phyloP scores from a whole-genome alignment of 192 early-diverging fungal species.

The Piromyces sp. region DNA sequence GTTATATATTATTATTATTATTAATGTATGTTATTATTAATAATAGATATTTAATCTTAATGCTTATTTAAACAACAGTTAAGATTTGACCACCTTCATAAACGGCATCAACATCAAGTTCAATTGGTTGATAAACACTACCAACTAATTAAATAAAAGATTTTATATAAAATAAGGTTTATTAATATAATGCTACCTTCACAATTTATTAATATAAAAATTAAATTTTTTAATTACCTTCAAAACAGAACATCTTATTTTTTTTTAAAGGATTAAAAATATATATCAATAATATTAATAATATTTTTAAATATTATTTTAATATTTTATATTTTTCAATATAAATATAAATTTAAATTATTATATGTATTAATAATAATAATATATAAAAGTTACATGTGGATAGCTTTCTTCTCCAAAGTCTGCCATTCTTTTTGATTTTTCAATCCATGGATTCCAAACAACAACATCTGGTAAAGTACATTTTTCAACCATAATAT shows the following conservation, averaged over 20 bases:
- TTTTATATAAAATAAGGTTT: no score
- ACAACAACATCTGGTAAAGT: constrained; percentile 46
- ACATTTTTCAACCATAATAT: not conserved
- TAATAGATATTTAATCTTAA: no score
- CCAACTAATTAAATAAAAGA: not conserved
- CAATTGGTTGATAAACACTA: not conserved
- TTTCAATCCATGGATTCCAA: constrained; percentile 94
- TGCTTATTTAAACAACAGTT: not conserved
- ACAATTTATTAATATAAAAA: no score
- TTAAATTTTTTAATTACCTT: not conserved
- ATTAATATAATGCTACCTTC: no score
- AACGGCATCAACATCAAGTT: not conserved
- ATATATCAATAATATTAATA: no score
- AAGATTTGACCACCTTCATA: not conserved
- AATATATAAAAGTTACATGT: not conserved
- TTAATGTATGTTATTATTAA: no score
- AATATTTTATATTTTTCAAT: no score
- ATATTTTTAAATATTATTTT: no score
- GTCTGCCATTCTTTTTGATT: constrained; percentile 74
- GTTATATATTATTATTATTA: no score
- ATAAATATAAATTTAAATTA: no score
- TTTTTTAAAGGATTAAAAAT: not conserved
- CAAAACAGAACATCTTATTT: not conserved
- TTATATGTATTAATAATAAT: no score
- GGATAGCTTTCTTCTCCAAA: constrained; percentile 46